A percentile compares a stretch with the other conserved stretches of the same genome.
phyloP scores from a whole-genome alignment of 805 yeast genomes.

The Candida verbasci region DNA sequence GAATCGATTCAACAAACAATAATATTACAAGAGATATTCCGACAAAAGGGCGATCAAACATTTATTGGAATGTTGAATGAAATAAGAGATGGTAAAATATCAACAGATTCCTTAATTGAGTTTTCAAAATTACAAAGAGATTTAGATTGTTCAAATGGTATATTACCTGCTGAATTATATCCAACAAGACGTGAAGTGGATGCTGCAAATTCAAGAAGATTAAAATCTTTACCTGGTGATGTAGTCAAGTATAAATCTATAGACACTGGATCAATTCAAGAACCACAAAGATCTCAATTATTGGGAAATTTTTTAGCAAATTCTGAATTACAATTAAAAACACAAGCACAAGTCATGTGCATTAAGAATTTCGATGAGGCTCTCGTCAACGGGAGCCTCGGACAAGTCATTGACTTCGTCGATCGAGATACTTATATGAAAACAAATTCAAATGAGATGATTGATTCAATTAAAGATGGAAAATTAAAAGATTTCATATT shows the following conservation, averaged over 20 bases:
- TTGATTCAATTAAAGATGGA: conserved; percentile 1
- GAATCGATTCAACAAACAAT: conserved; percentile 53
- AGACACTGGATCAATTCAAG: conserved; percentile 53
- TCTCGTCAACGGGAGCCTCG: conserved; percentile 74
- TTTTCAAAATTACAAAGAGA: conserved; percentile 52
- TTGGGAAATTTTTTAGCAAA: conserved; percentile 63
- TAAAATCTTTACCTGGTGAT: conserved; percentile 43
- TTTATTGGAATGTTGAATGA: conserved; percentile 75
- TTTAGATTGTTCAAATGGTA: conserved; percentile 48
- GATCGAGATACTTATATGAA: conserved; percentile 38
- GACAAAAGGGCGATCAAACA: conserved; percentile 70
- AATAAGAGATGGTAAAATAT: conserved; percentile 60
- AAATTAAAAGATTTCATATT: conserved; percentile 14
- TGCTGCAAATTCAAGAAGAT: conserved; percentile 50
- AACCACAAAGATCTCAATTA: conserved; percentile 38
- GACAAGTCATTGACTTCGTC: conserved; percentile 57
- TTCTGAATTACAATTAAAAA: conserved; percentile 49
- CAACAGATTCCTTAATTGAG: conserved; percentile 42
- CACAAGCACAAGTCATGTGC: conserved; percentile 81
- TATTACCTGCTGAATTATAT: conserved; percentile 70
- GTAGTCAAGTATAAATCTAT: conserved; percentile 41
- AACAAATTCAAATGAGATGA: not conserved
- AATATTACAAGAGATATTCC: conserved; percentile 59
- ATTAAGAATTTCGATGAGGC: conserved; percentile 69
- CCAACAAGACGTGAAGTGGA: conserved; percentile 74